These are phyloP conservation scores for Alternaria burnsii DNA, from an alignment of 2,329 filamentous ascomycete species.

Conservation along the genomic window DNA sequence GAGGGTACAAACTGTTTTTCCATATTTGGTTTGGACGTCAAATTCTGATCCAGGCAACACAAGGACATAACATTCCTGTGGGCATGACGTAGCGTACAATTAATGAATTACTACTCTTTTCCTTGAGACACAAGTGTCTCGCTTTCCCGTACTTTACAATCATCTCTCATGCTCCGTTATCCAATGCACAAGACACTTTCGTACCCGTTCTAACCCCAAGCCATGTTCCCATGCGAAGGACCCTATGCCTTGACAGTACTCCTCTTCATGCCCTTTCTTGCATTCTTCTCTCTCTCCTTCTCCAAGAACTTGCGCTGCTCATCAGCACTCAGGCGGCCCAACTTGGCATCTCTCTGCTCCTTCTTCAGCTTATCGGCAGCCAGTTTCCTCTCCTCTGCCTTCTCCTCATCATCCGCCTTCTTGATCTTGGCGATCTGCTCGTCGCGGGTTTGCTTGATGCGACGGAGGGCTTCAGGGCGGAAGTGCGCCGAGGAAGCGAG, in stretches of 20 bases:
- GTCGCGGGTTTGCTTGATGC: constrained; percentile 81
- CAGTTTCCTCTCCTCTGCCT: constrained; percentile 67
- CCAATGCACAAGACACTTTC: constrained; percentile 1
- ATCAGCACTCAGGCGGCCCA: constrained; percentile 72
- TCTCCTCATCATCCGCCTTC: constrained; percentile 77
- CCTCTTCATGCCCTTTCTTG: constrained; percentile 74
- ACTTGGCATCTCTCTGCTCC: constrained; percentile 76
- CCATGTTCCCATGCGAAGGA: not conserved
- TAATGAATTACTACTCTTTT: constrained; percentile 8
- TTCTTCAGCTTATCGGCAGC: constrained; percentile 72
- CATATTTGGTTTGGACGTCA: not conserved
- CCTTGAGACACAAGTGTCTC: not conserved
- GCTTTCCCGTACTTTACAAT: constrained; percentile 3
- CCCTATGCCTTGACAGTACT: constrained; percentile 60
- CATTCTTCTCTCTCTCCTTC: constrained; percentile 84
- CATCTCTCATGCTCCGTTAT: not conserved
- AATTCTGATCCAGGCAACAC: not conserved
- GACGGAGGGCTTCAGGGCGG: constrained; percentile 85
- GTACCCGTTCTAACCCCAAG: not conserved
- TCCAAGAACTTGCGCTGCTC: constrained; percentile 69
- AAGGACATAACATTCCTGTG: not conserved
- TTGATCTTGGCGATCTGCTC: constrained; percentile 81
- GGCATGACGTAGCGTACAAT: not conserved
- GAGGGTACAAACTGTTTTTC: not conserved
- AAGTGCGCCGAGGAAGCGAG: constrained; percentile 82